A percentile compares a stretch with the other conserved stretches of the same genome.
Evolutionary conservation across 2,329 filamentous ascomycete species (phyloP).

Genomic region (Ilyonectria sp.): DNA sequence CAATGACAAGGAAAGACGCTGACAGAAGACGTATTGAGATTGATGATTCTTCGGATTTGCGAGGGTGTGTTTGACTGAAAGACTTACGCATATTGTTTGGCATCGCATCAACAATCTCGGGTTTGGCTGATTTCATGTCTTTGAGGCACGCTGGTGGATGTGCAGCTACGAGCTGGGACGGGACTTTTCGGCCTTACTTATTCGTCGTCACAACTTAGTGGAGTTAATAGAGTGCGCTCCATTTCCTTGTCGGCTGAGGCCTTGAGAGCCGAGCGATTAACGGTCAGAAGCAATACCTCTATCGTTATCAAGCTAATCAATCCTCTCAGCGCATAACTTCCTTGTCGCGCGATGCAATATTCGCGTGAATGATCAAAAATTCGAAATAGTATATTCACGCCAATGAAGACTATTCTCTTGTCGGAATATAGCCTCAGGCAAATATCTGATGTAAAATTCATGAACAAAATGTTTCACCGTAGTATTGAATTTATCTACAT

Average conservation of each 20-base stretch:
- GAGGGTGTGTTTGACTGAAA: neutral
- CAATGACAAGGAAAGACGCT: conserved; percentile 45
- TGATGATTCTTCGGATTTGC: neutral
- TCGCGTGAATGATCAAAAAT: neutral
- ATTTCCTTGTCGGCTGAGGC: neutral
- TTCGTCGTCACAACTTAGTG: neutral
- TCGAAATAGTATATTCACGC: too few relatives aligned
- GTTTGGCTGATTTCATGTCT: neutral
- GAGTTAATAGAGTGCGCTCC: neutral
- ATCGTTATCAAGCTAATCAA: neutral
- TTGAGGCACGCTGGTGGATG: neutral
- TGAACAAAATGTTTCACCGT: neutral
- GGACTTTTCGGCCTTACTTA: neutral
- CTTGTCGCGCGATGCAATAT: neutral
- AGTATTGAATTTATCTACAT: neutral
- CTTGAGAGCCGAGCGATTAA: neutral
- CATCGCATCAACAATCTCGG: neutral
- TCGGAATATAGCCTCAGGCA: neutral
- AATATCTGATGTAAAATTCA: neutral
- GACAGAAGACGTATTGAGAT: neutral
- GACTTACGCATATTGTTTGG: neutral
- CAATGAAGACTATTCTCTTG: neutral
- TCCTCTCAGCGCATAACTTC: too few relatives aligned
- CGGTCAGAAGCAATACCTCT: too few relatives aligned
- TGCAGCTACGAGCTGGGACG: neutral